Percentiles rank a stretch among this genome's conserved stretches.
These are phyloP conservation scores for Pneumocystis carinii DNA, from an alignment of 1,139 yeast genomes.

Conservation along the genomic window DNA sequence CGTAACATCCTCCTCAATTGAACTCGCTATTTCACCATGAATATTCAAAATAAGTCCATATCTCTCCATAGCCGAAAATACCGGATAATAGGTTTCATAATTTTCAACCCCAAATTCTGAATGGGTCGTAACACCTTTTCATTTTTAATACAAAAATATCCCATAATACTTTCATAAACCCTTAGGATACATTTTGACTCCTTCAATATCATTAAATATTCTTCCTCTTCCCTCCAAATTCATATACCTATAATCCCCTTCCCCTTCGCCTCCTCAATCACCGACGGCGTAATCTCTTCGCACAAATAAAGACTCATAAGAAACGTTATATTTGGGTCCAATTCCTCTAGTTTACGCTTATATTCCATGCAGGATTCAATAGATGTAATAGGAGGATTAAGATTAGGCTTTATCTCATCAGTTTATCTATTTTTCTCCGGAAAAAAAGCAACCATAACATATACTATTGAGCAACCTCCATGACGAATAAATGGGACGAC, in stretches of 20 bases:
- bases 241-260: constrained; percentile 47
- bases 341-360: constrained; percentile 43
- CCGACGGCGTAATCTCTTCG: constrained; percentile 67
- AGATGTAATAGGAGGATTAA: constrained; percentile 84
- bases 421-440: not conserved
- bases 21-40: constrained; percentile 90
- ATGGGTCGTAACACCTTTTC: constrained; percentile 97
- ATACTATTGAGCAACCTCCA: constrained; percentile 85
- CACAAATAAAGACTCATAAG: constrained; percentile 80
- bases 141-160: constrained; percentile 53
- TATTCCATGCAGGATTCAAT: constrained; percentile 58
- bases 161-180: constrained; percentile 29
- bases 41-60: constrained; percentile 63
- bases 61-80: constrained; percentile 74
- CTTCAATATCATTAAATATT: not conserved
- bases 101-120: constrained; percentile 86
- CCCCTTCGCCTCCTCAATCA: constrained; percentile 65
- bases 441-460: constrained; percentile 44
- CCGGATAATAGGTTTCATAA: constrained; percentile 72
- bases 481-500: constrained; percentile 78
- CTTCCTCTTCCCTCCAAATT: not conserved
- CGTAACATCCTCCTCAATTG: constrained; percentile 34
- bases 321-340: constrained; percentile 74
- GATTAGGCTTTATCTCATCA: constrained; percentile 40
- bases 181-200: not conserved